Evolutionary conservation across 108 stramenopile genomes (phyloP).

Genomic region (Nitzschia sp.): DNA sequence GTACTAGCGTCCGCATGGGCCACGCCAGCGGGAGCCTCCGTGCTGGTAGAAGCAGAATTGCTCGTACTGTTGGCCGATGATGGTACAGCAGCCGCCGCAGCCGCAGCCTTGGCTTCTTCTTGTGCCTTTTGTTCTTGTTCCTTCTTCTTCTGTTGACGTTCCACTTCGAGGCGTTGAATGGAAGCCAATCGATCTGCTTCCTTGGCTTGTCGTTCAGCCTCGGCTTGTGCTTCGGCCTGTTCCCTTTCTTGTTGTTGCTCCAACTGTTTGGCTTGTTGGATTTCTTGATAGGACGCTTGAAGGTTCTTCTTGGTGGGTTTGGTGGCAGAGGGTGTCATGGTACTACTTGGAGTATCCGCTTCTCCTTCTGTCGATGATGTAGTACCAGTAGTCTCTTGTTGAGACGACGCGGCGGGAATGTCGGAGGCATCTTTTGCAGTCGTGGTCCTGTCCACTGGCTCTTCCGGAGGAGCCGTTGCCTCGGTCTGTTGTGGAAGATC

Average conservation of each 20-base stretch:
- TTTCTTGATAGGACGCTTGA: conserved; percentile 17
- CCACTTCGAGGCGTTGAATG: conserved; percentile 1
- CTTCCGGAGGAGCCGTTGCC: too few relatives aligned
- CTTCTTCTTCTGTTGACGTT: conserved; percentile 3
- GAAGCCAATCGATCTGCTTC: conserved; percentile 10
- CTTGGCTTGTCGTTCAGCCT: conserved; percentile 13
- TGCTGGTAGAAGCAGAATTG: conserved; percentile 11
- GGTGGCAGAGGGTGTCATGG: background rate
- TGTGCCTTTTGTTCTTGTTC: conserved; percentile 9
- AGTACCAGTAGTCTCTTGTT: background rate
- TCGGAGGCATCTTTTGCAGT: too few relatives aligned
- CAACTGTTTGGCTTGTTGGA: background rate
- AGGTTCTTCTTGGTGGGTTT: background rate
- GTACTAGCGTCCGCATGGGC: conserved; percentile 17
- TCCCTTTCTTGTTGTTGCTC: background rate
- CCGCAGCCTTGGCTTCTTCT: background rate
- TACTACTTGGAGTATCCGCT: background rate
- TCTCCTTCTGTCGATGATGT: too few relatives aligned
- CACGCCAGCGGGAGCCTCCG: conserved; percentile 38
- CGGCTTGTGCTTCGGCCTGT: conserved; percentile 6
- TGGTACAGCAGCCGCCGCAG: background rate
- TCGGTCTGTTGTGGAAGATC: too few relatives aligned
- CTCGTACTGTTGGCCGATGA: background rate
- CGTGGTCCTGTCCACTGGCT: too few relatives aligned
- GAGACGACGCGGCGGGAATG: too few relatives aligned